These are phyloP conservation scores for Arachis monticola DNA, from an alignment of 331 rosid genomes.

Conservation along the genomic window DNA sequence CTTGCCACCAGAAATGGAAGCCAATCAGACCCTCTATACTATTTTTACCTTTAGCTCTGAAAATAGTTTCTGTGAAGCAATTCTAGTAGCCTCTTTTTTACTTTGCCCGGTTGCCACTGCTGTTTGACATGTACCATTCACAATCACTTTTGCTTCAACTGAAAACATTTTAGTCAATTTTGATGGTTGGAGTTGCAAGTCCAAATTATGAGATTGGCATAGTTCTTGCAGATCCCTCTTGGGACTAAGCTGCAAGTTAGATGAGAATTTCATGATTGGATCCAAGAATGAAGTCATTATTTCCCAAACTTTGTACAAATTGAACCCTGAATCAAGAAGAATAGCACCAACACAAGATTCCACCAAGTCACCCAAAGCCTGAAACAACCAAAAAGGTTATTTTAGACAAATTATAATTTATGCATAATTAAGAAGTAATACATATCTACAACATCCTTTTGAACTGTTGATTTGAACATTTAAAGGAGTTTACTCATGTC, in stretches of 20 bases:
- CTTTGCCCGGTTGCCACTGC: slow-evolving; percentile 53
- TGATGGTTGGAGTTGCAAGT: slow-evolving; percentile 29
- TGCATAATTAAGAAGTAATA: slow-evolving; percentile 32
- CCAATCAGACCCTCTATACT: background rate
- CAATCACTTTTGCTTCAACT: slow-evolving; percentile 58
- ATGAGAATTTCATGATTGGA: slow-evolving; percentile 73
- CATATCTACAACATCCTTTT: slow-evolving; percentile 18
- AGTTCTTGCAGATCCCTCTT: slow-evolving; percentile 82
- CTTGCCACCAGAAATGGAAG: no score
- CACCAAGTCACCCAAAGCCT: slow-evolving; percentile 92
- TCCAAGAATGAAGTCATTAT: slow-evolving; percentile 79
- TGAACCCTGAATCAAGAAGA: slow-evolving; percentile 90
- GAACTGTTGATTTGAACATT: background rate
- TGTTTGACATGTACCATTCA: slow-evolving; percentile 45
- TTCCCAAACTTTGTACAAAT: slow-evolving; percentile 71
- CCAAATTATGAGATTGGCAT: slow-evolving; percentile 64
- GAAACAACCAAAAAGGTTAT: slow-evolving; percentile 43
- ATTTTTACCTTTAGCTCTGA: slow-evolving; percentile 61
- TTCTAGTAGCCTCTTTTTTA: slow-evolving; percentile 63
- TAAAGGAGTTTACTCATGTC: background rate
- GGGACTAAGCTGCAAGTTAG: slow-evolving; percentile 80
- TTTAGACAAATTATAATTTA: slow-evolving; percentile 10
- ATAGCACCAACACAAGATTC: slow-evolving; percentile 92
- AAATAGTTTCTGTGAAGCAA: slow-evolving; percentile 58
- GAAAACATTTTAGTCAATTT: slow-evolving; percentile 47